Conservation (phyloP, 345 rosid genomes). For the Luvunga scandens region DNA sequence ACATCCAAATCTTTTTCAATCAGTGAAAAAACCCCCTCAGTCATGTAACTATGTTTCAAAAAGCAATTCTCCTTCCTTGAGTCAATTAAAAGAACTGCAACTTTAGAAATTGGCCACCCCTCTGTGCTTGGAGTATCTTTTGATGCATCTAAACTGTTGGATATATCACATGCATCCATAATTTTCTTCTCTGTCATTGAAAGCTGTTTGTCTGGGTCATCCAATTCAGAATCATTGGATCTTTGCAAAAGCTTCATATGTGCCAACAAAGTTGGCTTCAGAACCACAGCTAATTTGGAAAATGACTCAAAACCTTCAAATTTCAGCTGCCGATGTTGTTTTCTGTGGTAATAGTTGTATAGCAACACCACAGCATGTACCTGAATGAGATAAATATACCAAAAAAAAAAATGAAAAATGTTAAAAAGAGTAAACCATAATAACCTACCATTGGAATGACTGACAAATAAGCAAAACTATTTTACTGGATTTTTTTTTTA, state of each 20-base stretch:
- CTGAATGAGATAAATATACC: slow-evolving; percentile 32
- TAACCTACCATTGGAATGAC: not conserved
- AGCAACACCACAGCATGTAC: slow-evolving; percentile 69
- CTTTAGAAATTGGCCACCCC: slow-evolving; percentile 57
- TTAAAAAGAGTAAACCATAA: not conserved
- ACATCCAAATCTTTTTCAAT: slow-evolving; percentile 54
- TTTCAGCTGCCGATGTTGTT: slow-evolving; percentile 45
- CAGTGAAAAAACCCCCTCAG: slow-evolving; percentile 73
- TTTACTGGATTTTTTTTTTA: not conserved
- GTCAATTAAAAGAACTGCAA: slow-evolving; percentile 63
- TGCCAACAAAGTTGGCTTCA: slow-evolving; percentile 48
- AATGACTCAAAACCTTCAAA: slow-evolving; percentile 54
- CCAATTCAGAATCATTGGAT: slow-evolving; percentile 28
- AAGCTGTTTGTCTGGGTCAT: slow-evolving; percentile 42
- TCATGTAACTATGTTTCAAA: slow-evolving; percentile 43
- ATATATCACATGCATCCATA: slow-evolving; percentile 69
- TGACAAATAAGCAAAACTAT: not conserved
- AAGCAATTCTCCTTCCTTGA: slow-evolving; percentile 46
- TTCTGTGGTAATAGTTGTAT: slow-evolving; percentile 73
- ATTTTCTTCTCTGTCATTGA: slow-evolving; percentile 51
- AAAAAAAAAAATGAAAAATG: not conserved
- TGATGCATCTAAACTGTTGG: slow-evolving; percentile 46
- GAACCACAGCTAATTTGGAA: slow-evolving; percentile 53
- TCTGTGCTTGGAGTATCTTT: slow-evolving; percentile 35
- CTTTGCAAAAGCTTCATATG: slow-evolving; percentile 46